Evolutionary conservation across 192 early-diverging fungal genomes (phyloP), one percentile per base, ranked within the genome.

Genomic region (Spinellus fusiger): DNA sequence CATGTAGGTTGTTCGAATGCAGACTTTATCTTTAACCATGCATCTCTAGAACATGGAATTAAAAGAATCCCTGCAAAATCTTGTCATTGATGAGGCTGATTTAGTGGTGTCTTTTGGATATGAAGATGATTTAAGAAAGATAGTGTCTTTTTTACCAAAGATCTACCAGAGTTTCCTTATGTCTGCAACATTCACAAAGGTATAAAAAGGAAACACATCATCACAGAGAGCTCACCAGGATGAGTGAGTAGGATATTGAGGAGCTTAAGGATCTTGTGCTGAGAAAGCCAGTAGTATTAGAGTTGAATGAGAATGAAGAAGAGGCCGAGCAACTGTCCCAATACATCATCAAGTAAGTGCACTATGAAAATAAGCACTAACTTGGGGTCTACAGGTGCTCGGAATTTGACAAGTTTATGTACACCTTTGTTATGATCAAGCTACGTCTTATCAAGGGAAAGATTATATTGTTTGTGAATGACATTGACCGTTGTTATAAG

Each of bases 41-140:
- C n/a, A n/a, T n/a, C n/a, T n/a, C n/a, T n/a, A 71, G 37, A 82
- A 60, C 51, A 63, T 92, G 23, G 69, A 61, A 4, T 50, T 93
- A 58, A 71, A 73, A 31, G 67, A 77, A 4, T 63, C 73, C 8
- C 71, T 96, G 37, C 88, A 94, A 55, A 89, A 86, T 9, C 78
- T 99, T 46, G 91, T 97, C 16, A 91, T 99, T 46, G 96, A 98
- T 55, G 96, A 99, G 75, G 94, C 94, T 0, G 96, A 99, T 75
- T 72, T 97, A 53, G 85, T 99, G 1, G 73, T 95, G 50, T 93
- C 90, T 34, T 99, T 92, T 74, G 96, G 95, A 16, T 92, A 95
- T 61, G 89, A 93, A 63, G 86, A 90, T 34, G 96, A 99, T 68
- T 70, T 99, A 31, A 79, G 82, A 49, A 83, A 86, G 28, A 77